phyloP scores from a whole-genome alignment of 768 basidiomycete genomes.

The Mycena kentingensis region DNA sequence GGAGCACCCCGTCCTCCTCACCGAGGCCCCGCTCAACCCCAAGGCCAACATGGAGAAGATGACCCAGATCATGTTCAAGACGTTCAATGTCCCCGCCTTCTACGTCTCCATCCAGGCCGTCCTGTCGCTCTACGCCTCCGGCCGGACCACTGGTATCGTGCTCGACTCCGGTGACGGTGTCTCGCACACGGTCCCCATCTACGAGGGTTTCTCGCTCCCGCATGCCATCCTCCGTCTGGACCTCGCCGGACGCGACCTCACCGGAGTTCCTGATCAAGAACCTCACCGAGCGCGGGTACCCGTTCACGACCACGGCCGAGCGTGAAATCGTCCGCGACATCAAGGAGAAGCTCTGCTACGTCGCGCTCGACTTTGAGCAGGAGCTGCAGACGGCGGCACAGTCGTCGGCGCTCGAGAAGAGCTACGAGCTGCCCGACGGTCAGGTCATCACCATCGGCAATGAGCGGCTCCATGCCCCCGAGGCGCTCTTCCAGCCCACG shows the following conservation, averaged over 20 bases:
- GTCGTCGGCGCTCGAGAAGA: background rate
- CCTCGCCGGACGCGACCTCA: conserved; percentile 64
- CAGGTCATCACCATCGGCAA: conserved; percentile 59
- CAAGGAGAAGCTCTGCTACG: conserved; percentile 4
- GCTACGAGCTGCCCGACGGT: conserved; percentile 1
- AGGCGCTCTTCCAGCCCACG: conserved; percentile 71
- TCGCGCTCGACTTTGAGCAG: background rate
- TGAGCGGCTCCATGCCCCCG: conserved; percentile 71
- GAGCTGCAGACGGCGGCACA: background rate
- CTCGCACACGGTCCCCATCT: conserved; percentile 72
- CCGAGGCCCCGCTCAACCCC: too few species aligned
- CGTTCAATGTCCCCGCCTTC: too few species aligned
- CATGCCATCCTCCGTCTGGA: conserved; percentile 69
- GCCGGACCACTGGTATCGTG: too few species aligned
- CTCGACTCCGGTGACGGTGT: too few species aligned
- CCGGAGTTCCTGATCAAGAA: conserved; percentile 59
- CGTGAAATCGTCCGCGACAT: conserved; percentile 61
- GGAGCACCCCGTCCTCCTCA: too few species aligned
- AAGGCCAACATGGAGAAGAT: too few species aligned
- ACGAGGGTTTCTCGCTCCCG: conserved; percentile 67
- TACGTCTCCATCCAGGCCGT: too few species aligned
- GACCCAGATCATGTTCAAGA: too few species aligned
- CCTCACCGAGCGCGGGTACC: conserved; percentile 68
- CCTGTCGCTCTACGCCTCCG: too few species aligned
- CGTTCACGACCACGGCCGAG: conserved; percentile 74